Evolutionary conservation across 768 basidiomycete species (phyloP).

Genomic region (Leccinum obscurum): DNA sequence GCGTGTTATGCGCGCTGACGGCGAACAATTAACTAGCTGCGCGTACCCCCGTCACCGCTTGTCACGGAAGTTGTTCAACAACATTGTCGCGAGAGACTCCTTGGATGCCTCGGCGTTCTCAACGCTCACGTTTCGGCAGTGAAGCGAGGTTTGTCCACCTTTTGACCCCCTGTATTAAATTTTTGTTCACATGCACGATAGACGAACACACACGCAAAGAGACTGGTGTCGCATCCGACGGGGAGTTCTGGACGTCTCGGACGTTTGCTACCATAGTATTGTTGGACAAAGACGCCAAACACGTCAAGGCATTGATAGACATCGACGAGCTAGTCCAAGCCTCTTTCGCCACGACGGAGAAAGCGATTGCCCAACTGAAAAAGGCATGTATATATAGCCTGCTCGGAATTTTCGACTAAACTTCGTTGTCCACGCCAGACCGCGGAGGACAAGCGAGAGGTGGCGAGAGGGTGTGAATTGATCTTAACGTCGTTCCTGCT

Average conservation of each 20-base stretch:
- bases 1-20: neutral
- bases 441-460: slow-evolving; percentile 17
- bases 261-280: slow-evolving; percentile 54
- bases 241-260: slow-evolving; percentile 77
- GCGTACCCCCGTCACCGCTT: slow-evolving; percentile 57
- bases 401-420: neutral
- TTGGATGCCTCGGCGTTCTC: slow-evolving; percentile 74
- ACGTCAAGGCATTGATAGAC: slow-evolving; percentile 53
- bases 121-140: slow-evolving; percentile 53
- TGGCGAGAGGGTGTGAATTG: slow-evolving; percentile 66
- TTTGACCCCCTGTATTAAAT: neutral
- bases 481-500: slow-evolving; percentile 70
- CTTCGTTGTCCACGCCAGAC: slow-evolving; percentile 6
- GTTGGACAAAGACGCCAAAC: slow-evolving; percentile 69
- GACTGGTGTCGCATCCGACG: slow-evolving; percentile 65
- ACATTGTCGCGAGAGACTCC: slow-evolving; percentile 66
- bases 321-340: slow-evolving; percentile 54
- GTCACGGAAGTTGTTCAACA: slow-evolving; percentile 73
- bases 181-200: slow-evolving; percentile 7
- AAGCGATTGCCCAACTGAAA: slow-evolving; percentile 42
- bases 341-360: slow-evolving; percentile 47
- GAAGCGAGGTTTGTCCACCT: slow-evolving; percentile 46
- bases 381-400: slow-evolving; percentile 36
- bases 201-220: slow-evolving; percentile 54
- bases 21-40: slow-evolving; percentile 42